A percentile compares a stretch with the other conserved stretches of the same genome.
These are phyloP conservation scores for Fomitopsis betulina DNA, from an alignment of 1,284 basidiomycete species.

Conservation along the genomic window DNA sequence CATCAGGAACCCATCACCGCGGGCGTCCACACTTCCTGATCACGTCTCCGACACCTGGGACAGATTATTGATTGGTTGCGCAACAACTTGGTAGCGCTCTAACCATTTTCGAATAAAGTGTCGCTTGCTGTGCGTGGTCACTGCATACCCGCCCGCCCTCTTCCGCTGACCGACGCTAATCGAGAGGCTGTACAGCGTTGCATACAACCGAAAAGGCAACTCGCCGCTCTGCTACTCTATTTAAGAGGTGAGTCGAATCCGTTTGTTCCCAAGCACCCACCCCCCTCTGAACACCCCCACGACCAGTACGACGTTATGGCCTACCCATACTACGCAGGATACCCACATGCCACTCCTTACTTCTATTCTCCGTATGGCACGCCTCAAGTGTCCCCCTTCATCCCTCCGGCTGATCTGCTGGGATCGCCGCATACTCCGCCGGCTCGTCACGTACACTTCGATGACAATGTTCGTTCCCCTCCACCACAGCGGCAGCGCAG, in stretches of 20 bases:
- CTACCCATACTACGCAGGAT: slow-evolving; percentile 1
- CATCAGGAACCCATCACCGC: too few relatives aligned
- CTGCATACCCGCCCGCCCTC: neutral
- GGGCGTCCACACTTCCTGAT: too few relatives aligned
- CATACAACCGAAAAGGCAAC: neutral
- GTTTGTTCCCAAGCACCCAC: neutral
- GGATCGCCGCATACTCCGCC: slow-evolving; percentile 11
- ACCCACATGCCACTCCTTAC: slow-evolving; percentile 19
- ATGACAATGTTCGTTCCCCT: slow-evolving; percentile 14
- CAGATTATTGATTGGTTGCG: too few relatives aligned
- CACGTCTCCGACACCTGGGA: too few relatives aligned
- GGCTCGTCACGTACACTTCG: slow-evolving; percentile 23
- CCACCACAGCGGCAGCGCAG: slow-evolving; percentile 17
- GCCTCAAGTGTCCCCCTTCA: slow-evolving; percentile 25
- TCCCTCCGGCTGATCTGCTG: slow-evolving; percentile 20
- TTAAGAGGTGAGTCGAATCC: neutral
- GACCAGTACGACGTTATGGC: slow-evolving; percentile 1
- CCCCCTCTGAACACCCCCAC: neutral
- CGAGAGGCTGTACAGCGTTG: neutral
- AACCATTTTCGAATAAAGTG: too few relatives aligned
- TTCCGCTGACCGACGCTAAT: neutral
- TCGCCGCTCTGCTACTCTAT: neutral
- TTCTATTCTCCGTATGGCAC: slow-evolving; percentile 20
- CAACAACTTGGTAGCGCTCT: too few relatives aligned
- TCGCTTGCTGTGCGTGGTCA: too few relatives aligned